Evolutionary conservation across 495 filamentous ascomycete species (phyloP).

Genomic region (Podospora appendiculata): DNA sequence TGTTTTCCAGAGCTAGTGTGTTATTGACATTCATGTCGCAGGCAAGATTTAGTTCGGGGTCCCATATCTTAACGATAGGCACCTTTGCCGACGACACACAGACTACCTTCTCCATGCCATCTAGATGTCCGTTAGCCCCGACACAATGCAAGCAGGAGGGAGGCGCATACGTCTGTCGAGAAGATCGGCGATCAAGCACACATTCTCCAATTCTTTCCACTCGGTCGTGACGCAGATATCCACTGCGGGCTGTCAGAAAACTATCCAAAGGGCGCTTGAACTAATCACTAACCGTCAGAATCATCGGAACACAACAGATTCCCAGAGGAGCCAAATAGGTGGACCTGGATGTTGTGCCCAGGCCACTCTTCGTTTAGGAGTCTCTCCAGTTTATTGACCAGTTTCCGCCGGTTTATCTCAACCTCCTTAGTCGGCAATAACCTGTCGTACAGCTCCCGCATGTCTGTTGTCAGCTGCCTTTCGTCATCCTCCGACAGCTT

Average conservation of each 20-base stretch:
- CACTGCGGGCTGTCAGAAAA: conserved; percentile 47
- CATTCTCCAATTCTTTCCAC: conserved; percentile 71
- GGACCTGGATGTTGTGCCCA: conserved; percentile 77
- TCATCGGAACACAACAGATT: conserved; percentile 93
- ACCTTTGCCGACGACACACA: conserved; percentile 93
- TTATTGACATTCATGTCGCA: conserved; percentile 99
- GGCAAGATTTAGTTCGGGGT: conserved; percentile 82
- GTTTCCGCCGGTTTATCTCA: conserved; percentile 60
- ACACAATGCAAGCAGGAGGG: neutral
- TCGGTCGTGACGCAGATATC: conserved; percentile 95
- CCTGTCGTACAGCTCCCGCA: conserved; percentile 73
- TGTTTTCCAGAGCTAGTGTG: conserved; percentile 88
- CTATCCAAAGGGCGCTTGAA: too few species aligned
- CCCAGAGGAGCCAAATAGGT: conserved; percentile 94
- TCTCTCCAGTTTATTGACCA: conserved; percentile 79
- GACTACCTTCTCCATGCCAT: conserved; percentile 92
- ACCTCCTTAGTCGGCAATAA: conserved; percentile 78
- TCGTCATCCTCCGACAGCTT: conserved; percentile 69
- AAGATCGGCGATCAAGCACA: conserved; percentile 79
- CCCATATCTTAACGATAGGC: conserved; percentile 98
- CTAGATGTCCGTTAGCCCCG: conserved; percentile 39
- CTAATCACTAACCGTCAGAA: conserved; percentile 70
- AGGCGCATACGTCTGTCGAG: conserved; percentile 68
- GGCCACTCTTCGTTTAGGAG: conserved; percentile 89
- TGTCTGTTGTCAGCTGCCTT: conserved; percentile 66